Evolutionary conservation across 2,329 filamentous ascomycete genomes (phyloP).

Genomic region (Saccharata proteae): DNA sequence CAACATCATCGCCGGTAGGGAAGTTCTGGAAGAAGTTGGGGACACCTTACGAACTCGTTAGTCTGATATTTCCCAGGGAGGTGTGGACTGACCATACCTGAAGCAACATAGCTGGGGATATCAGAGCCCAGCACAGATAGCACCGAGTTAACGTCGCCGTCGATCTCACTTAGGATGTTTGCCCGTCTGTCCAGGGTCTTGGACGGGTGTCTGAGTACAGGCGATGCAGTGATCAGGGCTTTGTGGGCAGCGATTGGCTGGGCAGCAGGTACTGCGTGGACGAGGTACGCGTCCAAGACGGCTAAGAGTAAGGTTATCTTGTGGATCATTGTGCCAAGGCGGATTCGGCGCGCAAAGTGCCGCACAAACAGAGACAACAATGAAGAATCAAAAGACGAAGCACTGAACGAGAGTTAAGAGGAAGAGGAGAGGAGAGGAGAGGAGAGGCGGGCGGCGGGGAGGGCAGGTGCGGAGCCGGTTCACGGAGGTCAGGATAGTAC

Average conservation of each 20-base stretch:
- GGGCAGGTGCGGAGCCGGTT: background rate
- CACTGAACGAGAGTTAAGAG: background rate
- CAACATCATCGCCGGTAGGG: conserved; percentile 48
- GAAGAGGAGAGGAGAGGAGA: background rate
- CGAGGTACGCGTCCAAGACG: conserved; percentile 7
- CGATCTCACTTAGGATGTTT: conserved; percentile 21
- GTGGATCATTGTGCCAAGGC: conserved; percentile 6
- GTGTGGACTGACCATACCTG: conserved; percentile 17
- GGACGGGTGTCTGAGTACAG: conserved; percentile 4
- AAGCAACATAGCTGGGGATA: conserved; percentile 24
- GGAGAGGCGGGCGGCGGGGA: background rate
- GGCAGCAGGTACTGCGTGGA: conserved; percentile 6
- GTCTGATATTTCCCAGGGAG: background rate
- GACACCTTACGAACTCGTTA: conserved; percentile 29
- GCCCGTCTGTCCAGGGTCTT: conserved; percentile 14
- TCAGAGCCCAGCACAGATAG: conserved; percentile 21
- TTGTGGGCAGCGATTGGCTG: conserved; percentile 3
- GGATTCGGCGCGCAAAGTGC: no score
- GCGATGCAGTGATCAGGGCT: conserved; percentile 6
- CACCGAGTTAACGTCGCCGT: conserved; percentile 18
- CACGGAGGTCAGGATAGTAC: background rate
- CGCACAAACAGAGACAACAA: background rate
- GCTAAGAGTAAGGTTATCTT: conserved; percentile 8
- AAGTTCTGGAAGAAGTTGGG: conserved; percentile 57
- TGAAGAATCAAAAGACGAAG: background rate